Evolutionary conservation across 306 rosid species (phyloP), one percentile per base, ranked within the genome.

Genomic region (Acacia crassicarpa): DNA sequence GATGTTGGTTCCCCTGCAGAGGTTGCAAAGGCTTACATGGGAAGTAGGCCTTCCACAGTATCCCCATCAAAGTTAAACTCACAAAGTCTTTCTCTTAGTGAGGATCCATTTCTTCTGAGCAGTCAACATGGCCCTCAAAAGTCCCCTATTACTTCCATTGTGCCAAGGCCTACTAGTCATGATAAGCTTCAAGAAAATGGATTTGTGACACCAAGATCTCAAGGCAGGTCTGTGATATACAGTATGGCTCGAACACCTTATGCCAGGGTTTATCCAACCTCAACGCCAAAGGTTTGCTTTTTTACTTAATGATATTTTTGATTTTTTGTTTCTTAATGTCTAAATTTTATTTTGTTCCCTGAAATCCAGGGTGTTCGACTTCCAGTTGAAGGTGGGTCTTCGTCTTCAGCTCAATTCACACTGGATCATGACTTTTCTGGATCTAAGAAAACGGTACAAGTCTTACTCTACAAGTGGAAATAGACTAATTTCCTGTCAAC

Each of bases 1-100:
- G 94, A 89, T 83, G 88, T 87, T 85, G 91, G 91, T 88, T 92
- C 99, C 78, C 97, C 99, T 77, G 89, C 92, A 35, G 93, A 88
- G 90, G 91, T 92, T 75, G 99, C 99, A 72, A 95, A 93, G 84
- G 92, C 97, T 23, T 95, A 89, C 90, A 95, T 95, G 99, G 97
- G 91, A 73, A 84, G 85, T 83, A 92, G 94, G 90, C 89, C 92
- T 80, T 85, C 88, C 65, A 91, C 86, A 70, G 86, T 79, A 68
- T 92, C 93, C 51, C 89, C 97, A 19, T 74, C 91, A 78, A 82
- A 78, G 87, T 82, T 86, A 68, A 90, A 88, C 38, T 48, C 80
- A 53, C 92, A 32, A 43, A 78, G 77, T 82, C 85, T 83, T 84
- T 80, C 77, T 14, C 72, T 61, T 6, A 59, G 66, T 83, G 94